These are phyloP conservation scores for Betula pendula DNA, from an alignment of 306 rosid genomes.

Conservation along the genomic window DNA sequence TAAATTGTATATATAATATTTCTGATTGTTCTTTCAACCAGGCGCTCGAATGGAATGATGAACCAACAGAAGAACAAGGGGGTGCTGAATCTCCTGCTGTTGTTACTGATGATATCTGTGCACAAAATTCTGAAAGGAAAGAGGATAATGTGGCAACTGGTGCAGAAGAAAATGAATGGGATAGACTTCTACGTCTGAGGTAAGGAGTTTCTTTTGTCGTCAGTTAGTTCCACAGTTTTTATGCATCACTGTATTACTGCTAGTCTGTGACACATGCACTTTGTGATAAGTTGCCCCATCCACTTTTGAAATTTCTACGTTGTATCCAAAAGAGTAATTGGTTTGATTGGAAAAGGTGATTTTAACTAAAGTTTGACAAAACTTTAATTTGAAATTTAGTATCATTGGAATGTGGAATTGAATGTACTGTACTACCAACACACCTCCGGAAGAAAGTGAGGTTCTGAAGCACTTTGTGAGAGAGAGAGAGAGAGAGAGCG, in stretches of 20 bases:
- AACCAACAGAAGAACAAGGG: conserved; percentile 78
- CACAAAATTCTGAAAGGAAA: conserved; percentile 67
- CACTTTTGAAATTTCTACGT: background rate
- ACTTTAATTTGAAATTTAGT: background rate
- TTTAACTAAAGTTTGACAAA: background rate
- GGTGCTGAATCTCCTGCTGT: conserved; percentile 74
- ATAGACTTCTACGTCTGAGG: conserved; percentile 87
- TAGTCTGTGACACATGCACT: background rate
- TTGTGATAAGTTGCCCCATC: background rate
- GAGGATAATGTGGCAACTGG: conserved; percentile 59
- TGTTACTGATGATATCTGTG: conserved; percentile 56
- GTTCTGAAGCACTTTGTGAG: background rate
- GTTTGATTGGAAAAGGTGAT: background rate
- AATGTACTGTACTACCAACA: too few species aligned
- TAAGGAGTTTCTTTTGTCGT: conserved; percentile 37
- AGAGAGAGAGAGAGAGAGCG: background rate
- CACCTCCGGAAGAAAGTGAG: background rate
- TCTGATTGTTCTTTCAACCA: conserved; percentile 28
- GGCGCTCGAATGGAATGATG: conserved; percentile 97
- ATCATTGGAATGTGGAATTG: background rate
- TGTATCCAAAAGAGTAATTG: background rate
- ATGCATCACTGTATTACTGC: background rate
- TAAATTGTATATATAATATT: background rate
- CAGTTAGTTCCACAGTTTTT: conserved; percentile 1
- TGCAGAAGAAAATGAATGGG: conserved; percentile 98